phyloP scores from a whole-genome alignment of 768 basidiomycete genomes.

The Cytidiella melzeri region DNA sequence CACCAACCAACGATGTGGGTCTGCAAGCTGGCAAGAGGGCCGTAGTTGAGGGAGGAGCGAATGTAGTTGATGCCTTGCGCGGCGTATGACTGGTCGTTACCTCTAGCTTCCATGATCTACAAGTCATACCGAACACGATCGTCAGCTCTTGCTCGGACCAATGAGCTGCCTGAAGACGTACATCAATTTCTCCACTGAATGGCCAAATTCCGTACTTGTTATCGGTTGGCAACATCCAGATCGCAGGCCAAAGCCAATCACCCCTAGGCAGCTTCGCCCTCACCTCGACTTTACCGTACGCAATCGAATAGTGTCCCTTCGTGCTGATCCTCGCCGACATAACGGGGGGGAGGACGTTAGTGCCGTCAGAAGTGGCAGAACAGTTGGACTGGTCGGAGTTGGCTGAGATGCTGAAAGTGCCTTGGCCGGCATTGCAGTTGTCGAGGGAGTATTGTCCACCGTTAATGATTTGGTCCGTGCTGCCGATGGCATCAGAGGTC shows the following conservation, averaged over 20 bases:
- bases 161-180: slow-evolving; percentile 31
- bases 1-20: slow-evolving; percentile 39
- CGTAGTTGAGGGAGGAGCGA: slow-evolving; percentile 64
- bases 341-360: slow-evolving; percentile 44
- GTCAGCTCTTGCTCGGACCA: too few relatives aligned
- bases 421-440: slow-evolving; percentile 15
- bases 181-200: slow-evolving; percentile 51
- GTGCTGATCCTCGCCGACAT: slow-evolving; percentile 51
- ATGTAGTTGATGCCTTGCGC: slow-evolving; percentile 41
- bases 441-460: slow-evolving; percentile 33
- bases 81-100: slow-evolving; percentile 37
- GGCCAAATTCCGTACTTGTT: slow-evolving; percentile 48
- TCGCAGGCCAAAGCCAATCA: slow-evolving; percentile 38
- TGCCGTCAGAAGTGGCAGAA: slow-evolving; percentile 35
- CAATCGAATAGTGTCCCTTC: slow-evolving; percentile 39
- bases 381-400: slow-evolving; percentile 30
- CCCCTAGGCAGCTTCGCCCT: slow-evolving; percentile 39
- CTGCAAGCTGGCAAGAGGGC: slow-evolving; percentile 40
- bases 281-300: slow-evolving; percentile 54
- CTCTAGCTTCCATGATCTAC: slow-evolving; percentile 50
- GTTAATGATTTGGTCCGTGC: slow-evolving; percentile 32
- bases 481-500: slow-evolving; percentile 43
- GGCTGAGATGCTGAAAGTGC: slow-evolving; percentile 11
- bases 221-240: slow-evolving; percentile 42
- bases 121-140: neutral